Percentiles rank a stretch among this genome's conserved stretches.
These are phyloP conservation scores for Paraleonurus japonicus DNA, from an alignment of 257 asterid genomes.

Conservation along the genomic window DNA sequence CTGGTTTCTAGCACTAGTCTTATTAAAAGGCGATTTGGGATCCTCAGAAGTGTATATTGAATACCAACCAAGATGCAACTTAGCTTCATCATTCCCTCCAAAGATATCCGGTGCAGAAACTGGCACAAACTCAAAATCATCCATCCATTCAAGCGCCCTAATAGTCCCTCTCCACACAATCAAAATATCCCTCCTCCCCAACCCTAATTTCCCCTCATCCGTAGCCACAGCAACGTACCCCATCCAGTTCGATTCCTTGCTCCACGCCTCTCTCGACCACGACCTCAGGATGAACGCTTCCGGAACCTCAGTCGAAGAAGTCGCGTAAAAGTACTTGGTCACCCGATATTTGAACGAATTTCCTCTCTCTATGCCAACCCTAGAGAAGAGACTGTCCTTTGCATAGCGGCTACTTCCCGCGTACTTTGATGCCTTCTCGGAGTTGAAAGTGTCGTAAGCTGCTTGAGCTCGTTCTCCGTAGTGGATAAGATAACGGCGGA, in stretches of 20 bases:
- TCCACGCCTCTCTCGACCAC: constrained; percentile 73
- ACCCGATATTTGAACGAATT: constrained; percentile 49
- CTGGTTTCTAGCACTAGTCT: constrained; percentile 68
- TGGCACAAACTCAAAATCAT: constrained; percentile 51
- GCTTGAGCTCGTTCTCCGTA: constrained; percentile 76
- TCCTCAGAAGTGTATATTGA: constrained; percentile 76
- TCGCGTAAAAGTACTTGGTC: constrained; percentile 69
- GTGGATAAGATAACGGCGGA: constrained; percentile 65
- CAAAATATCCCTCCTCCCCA: constrained; percentile 82
- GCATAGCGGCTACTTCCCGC: constrained; percentile 70
- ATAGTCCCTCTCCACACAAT: constrained; percentile 84
- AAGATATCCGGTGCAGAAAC: constrained; percentile 61
- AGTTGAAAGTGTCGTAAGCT: constrained; percentile 69
- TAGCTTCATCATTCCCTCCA: constrained; percentile 31
- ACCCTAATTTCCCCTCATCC: constrained; percentile 53
- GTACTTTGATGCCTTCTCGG: constrained; percentile 54
- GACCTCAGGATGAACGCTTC: constrained; percentile 67
- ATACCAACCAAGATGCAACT: constrained; percentile 76
- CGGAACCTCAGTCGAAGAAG: constrained; percentile 55
- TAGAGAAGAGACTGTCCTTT: constrained; percentile 43
- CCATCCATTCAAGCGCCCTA: constrained; percentile 62
- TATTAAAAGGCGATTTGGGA: constrained; percentile 55
- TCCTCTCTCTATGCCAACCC: constrained; percentile 47
- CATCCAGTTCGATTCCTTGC: constrained; percentile 83
- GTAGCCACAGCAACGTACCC: constrained; percentile 88